Percentiles rank a stretch among this genome's conserved stretches.
Conservation (phyloP, 2,329 filamentous ascomycete genomes). For the Pseudogymnoascus sp. region DNA sequence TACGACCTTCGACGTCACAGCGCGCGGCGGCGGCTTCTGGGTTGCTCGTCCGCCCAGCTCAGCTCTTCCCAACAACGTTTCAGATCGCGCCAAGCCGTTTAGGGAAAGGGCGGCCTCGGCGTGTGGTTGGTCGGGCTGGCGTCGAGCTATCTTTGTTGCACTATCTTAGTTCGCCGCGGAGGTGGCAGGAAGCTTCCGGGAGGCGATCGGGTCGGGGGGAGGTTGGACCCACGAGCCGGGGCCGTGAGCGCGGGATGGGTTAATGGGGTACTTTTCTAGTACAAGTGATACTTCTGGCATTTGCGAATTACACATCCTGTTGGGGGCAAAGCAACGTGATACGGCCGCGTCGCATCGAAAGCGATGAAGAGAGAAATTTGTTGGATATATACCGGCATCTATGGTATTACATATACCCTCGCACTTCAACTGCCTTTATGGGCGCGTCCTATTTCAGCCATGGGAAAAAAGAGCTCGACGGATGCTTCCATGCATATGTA, state of each 20-base stretch:
- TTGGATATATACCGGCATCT: background rate
- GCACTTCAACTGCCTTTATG: background rate
- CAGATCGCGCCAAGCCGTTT: slow-evolving; percentile 1
- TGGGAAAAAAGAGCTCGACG: background rate
- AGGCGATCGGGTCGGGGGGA: background rate
- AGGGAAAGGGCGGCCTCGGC: background rate
- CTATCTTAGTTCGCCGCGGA: slow-evolving; percentile 1
- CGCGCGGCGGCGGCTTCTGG: background rate
- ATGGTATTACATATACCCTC: background rate
- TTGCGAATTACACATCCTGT: background rate
- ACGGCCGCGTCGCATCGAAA: background rate
- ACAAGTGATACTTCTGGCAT: background rate
- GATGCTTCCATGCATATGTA: slow-evolving; percentile 5
- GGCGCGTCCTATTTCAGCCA: background rate
- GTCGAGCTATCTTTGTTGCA: background rate
- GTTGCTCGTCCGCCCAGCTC: background rate
- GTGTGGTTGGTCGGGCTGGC: background rate
- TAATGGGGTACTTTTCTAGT: background rate
- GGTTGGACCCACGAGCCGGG: slow-evolving; percentile 5
- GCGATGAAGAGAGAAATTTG: background rate
- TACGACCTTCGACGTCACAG: slow-evolving; percentile 1
- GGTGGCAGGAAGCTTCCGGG: background rate
- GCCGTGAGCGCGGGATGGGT: slow-evolving; percentile 5
- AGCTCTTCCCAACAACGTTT: background rate
- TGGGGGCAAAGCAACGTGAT: background rate